Percentiles rank a stretch among this genome's conserved stretches.
Evolutionary conservation across 768 basidiomycete species (phyloP).

Genomic region (Tubosaeta sp.): DNA sequence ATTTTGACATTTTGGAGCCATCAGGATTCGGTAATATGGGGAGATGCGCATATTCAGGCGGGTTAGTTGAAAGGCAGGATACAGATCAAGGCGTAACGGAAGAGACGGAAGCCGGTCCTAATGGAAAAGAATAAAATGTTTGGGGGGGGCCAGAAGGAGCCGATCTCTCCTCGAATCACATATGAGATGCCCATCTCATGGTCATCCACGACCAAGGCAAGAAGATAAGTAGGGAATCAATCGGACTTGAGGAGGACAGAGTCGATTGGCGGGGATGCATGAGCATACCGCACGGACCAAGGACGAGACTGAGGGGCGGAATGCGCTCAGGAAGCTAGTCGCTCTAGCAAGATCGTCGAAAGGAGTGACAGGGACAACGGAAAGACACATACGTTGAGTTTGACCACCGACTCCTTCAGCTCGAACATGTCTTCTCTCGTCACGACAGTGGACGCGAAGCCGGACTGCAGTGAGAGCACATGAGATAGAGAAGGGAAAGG

Average conservation of each 20-base stretch:
- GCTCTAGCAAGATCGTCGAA: conserved; percentile 41
- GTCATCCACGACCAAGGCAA: conserved; percentile 95
- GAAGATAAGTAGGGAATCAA: conserved; percentile 91
- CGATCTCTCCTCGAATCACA: conserved; percentile 88
- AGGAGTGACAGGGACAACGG: not conserved
- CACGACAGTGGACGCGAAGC: no score
- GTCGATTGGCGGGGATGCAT: conserved; percentile 79
- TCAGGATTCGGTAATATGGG: conserved; percentile 88
- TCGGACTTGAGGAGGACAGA: conserved; percentile 92
- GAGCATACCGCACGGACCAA: conserved; percentile 72
- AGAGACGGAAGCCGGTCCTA: conserved; percentile 97
- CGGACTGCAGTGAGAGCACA: no score
- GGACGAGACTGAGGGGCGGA: conserved; percentile 64
- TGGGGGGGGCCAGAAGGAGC: conserved; percentile 8
- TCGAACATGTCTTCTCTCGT: conserved; percentile 62
- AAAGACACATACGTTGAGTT: conserved; percentile 70
- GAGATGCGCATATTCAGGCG: conserved; percentile 86
- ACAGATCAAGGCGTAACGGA: conserved; percentile 86
- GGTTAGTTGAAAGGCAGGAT: conserved; percentile 63
- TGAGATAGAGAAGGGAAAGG: no score
- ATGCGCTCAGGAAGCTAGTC: conserved; percentile 49
- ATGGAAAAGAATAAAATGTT: not conserved
- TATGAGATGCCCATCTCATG: conserved; percentile 95
- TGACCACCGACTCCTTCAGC: conserved; percentile 77
- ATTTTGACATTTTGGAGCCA: conserved; percentile 92